Percentiles rank a stretch among this genome's conserved stretches.
Evolutionary conservation across 1,284 basidiomycete genomes (phyloP).

Genomic region (Phaffia rhodozyma): DNA sequence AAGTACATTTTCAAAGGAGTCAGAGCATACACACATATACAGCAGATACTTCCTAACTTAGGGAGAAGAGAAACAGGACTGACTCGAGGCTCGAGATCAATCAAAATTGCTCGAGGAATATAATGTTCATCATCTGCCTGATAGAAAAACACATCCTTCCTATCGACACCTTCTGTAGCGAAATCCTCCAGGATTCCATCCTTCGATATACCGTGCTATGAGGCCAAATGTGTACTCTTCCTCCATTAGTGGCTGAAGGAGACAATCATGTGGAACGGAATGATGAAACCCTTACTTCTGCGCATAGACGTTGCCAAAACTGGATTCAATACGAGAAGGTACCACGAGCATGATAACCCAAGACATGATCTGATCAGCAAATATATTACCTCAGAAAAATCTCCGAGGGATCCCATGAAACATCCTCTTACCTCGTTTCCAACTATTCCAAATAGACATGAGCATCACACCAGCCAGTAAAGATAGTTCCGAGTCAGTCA

Average conservation of each 20-base stretch:
- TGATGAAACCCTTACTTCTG: conserved; percentile 40
- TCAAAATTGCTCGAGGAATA: conserved; percentile 88
- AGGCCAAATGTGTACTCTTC: background rate
- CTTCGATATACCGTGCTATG: conserved; percentile 72
- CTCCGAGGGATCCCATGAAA: background rate
- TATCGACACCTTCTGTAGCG: conserved; percentile 76
- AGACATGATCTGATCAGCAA: background rate
- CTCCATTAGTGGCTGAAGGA: background rate
- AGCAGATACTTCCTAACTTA: background rate
- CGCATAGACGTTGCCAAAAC: conserved; percentile 91
- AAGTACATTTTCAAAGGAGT: background rate
- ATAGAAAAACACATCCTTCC: conserved; percentile 99
- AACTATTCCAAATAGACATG: conserved; percentile 20
- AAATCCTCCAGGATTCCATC: conserved; percentile 89
- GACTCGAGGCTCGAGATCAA: conserved; percentile 95
- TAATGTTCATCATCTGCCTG: conserved; percentile 99
- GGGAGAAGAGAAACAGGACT: conserved; percentile 27
- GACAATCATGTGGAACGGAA: background rate
- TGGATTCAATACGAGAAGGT: conserved; percentile 20
- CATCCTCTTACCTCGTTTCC: conserved; percentile 26
- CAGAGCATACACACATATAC: background rate
- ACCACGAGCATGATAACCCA: background rate
- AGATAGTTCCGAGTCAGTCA: conserved; percentile 5
- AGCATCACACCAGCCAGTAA: background rate
- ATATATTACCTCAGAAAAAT: background rate